Evolutionary conservation across 23 red algal species (phyloP).

Genomic region (Chondrus crispus): DNA sequence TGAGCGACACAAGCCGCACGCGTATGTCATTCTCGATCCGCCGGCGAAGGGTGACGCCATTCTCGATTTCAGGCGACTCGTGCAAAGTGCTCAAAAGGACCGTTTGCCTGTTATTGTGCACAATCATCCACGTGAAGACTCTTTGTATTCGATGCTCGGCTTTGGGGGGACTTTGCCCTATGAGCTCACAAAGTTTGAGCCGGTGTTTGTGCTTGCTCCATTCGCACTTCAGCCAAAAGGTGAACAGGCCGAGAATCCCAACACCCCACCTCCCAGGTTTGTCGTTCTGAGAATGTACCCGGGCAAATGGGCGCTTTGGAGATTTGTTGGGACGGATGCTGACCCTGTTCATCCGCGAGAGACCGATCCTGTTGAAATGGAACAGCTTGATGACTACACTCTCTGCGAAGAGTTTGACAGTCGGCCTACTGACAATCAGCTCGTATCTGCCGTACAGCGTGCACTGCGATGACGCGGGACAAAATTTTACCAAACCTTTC

Average conservation of each 20-base stretch:
- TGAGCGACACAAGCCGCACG: not conserved
- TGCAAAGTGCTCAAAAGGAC: not conserved
- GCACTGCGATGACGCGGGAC: no score
- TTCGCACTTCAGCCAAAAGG: constrained; percentile 23
- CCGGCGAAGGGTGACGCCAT: not conserved
- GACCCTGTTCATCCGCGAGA: not conserved
- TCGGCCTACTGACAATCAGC: not conserved
- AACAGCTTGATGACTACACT: not conserved
- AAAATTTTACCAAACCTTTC: no score
- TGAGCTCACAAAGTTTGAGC: constrained; percentile 35
- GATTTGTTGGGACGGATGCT: not conserved
- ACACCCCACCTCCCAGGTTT: not conserved
- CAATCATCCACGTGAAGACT: constrained; percentile 43
- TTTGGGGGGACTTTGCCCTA: constrained; percentile 26
- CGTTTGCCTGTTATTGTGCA: constrained; percentile 19
- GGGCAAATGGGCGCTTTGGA: constrained; percentile 19
- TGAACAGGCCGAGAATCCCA: not conserved
- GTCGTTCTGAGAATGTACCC: constrained; percentile 27
- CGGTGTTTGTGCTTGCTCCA: constrained; percentile 41
- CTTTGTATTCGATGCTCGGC: constrained; percentile 32
- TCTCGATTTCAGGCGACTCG: constrained; percentile 26
- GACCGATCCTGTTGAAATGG: not conserved
- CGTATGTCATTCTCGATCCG: not conserved
- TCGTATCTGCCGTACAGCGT: constrained; percentile 1
- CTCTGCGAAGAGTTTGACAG: constrained; percentile 35